These are phyloP conservation scores for Vaucheria bursata DNA, from an alignment of 352 stramenopile genomes.

Conservation along the genomic window DNA sequence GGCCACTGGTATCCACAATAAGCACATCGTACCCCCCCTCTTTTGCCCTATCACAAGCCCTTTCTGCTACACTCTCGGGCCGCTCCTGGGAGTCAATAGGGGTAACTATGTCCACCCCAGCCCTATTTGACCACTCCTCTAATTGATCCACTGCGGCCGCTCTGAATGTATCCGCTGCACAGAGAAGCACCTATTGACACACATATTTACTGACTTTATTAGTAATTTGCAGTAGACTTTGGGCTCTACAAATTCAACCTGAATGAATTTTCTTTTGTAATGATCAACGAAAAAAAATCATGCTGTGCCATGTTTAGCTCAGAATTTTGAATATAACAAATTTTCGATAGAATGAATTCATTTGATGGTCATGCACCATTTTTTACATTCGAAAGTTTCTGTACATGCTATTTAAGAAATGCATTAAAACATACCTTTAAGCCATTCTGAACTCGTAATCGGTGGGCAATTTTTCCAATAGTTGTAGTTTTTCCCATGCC, in stretches of 20 bases:
- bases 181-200: conserved; percentile 60
- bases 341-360: too few relatives aligned
- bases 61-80: conserved; percentile 13
- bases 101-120: conserved; percentile 58
- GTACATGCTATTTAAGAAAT: too few relatives aligned
- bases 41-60: conserved; percentile 54
- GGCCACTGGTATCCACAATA: conserved; percentile 62
- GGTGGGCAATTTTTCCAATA: conserved; percentile 66
- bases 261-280: too few relatives aligned
- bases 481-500: conserved; percentile 65
- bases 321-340: too few relatives aligned
- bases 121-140: conserved; percentile 60
- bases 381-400: too few relatives aligned
- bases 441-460: conserved; percentile 56
- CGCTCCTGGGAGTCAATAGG: conserved; percentile 29
- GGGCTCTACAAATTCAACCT: too few relatives aligned
- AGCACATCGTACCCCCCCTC: conserved; percentile 63
- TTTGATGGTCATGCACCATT: too few relatives aligned
- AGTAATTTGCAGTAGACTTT: too few relatives aligned
- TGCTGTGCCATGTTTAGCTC: too few relatives aligned
- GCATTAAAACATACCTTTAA: too few relatives aligned
- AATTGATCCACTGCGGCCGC: conserved; percentile 67
- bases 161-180: conserved; percentile 61
- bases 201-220: too few relatives aligned
- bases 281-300: too few relatives aligned